Evolutionary conservation across 805 yeast genomes (phyloP).

Genomic region (Candida michaelii): DNA sequence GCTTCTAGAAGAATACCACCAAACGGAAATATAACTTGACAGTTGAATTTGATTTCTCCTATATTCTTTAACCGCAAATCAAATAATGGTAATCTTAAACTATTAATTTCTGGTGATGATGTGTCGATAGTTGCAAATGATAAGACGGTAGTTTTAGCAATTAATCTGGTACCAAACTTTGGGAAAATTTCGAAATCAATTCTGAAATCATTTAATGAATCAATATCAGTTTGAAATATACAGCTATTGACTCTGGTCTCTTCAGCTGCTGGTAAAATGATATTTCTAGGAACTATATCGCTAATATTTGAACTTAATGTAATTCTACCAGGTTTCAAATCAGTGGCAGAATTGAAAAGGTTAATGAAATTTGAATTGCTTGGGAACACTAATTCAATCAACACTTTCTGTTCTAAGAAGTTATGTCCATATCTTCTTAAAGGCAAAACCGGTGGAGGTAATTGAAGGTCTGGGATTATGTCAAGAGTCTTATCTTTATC

Average conservation of each 20-base stretch:
- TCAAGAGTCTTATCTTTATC: slow-evolving; percentile 46
- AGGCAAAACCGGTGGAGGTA: slow-evolving; percentile 97
- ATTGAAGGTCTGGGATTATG: slow-evolving; percentile 81
- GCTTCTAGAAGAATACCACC: slow-evolving; percentile 81
- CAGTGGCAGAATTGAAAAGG: slow-evolving; percentile 42
- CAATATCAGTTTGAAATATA: slow-evolving; percentile 80
- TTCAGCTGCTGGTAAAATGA: slow-evolving; percentile 74
- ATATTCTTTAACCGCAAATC: slow-evolving; percentile 79
- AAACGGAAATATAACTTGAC: slow-evolving; percentile 86
- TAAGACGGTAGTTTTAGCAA: slow-evolving; percentile 85
- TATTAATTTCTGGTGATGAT: slow-evolving; percentile 39
- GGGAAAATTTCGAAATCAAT: slow-evolving; percentile 91
- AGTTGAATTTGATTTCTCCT: slow-evolving; percentile 76
- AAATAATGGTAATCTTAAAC: slow-evolving; percentile 66
- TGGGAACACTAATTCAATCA: slow-evolving; percentile 73
- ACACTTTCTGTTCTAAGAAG: slow-evolving; percentile 85
- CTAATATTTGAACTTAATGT: slow-evolving; percentile 74
- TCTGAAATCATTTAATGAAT: slow-evolving; percentile 59
- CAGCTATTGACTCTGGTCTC: slow-evolving; percentile 49
- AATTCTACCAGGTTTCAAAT: slow-evolving; percentile 71
- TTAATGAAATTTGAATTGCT: slow-evolving; percentile 46
- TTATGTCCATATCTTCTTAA: slow-evolving; percentile 93
- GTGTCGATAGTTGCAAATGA: slow-evolving; percentile 46
- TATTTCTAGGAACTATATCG: slow-evolving; percentile 85
- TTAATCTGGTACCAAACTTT: slow-evolving; percentile 87